phyloP scores from a whole-genome alignment of 2,329 filamentous ascomycete species.

The Colletotrichum australisinense region DNA sequence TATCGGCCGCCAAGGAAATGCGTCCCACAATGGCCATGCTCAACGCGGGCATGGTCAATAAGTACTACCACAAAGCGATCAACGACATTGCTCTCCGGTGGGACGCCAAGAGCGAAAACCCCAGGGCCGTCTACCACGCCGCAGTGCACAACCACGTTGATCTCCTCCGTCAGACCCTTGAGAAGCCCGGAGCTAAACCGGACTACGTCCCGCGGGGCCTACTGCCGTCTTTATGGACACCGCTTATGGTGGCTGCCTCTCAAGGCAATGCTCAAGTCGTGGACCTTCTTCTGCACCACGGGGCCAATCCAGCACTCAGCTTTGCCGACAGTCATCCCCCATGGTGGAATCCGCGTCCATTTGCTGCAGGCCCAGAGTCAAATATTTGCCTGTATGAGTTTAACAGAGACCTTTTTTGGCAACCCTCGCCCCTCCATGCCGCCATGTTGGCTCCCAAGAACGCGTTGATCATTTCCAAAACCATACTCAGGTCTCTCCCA shows the following conservation, averaged over 20 bases:
- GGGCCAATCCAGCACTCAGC: background rate
- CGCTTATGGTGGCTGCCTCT: constrained; percentile 1
- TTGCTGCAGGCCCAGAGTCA: background rate
- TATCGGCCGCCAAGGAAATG: background rate
- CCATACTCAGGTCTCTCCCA: background rate
- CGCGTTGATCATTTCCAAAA: background rate
- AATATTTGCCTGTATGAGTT: background rate
- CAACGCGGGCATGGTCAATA: constrained; percentile 5
- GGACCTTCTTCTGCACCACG: background rate
- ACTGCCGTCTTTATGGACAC: background rate
- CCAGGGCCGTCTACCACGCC: constrained; percentile 12
- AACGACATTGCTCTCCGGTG: background rate
- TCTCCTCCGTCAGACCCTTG: background rate
- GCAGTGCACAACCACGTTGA: background rate
- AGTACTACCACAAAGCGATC: background rate
- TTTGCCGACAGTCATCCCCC: background rate
- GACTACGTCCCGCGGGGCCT: background rate
- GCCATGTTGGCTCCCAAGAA: constrained; percentile 1
- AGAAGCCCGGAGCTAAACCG: background rate
- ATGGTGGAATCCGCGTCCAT: background rate
- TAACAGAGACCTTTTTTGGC: background rate
- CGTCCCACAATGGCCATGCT: constrained; percentile 6
- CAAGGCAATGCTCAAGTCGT: background rate
- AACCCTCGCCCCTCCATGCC: background rate
- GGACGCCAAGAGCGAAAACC: constrained; percentile 6